Evolutionary conservation across 1,284 basidiomycete genomes (phyloP), one percentile per base, ranked within the genome.

Genomic region (Tilletia indica): DNA sequence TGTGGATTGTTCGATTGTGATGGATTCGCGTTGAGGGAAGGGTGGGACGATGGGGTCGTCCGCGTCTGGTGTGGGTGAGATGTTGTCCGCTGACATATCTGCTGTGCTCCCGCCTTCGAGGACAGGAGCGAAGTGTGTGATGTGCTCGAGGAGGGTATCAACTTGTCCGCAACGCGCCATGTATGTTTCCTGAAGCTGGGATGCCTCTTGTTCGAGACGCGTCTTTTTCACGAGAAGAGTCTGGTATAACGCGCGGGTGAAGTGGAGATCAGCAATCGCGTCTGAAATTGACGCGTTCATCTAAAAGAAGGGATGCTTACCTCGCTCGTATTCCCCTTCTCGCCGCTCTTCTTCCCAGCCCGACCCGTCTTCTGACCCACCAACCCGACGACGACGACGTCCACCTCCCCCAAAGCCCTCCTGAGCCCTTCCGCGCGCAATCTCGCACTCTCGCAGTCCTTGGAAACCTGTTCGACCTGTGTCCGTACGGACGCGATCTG

Each of bases 401-500:
- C 34, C 4, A 42, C 61, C 19, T 34, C 34, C 4, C 61, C 61
- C 12, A 64, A 12, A 11, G 61, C 61, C 36, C 14, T 64, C 61
- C 36, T 38, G 14, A 64, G 12, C 12, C 34, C 61, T 14, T n/a
- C 34, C 12, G 36, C 34, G 9, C 61, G 61, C 34, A 36, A 67
- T 38, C 78, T 70, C 69, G 73, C 72, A 39, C 67, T 66, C 34
- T 69, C 67, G 67, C 80, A 78, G 68, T 78, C 70, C 25, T 69
- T 68, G 47, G 72, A 73, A 19, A 79, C 75, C 19, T 74, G 71
- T 3, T 75, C 72, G 8, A 81, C 80, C 48, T 80, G 77, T 21
- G 70, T 70, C 47, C 78, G 71, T n/a, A 79, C 80, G 12, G 70
- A 71, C 34, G 70, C 74, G 34, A 83, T 74, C 74, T 83, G 77